These are phyloP conservation scores for Rosa lucieae DNA, from an alignment of 306 rosid species.

Conservation along the genomic window DNA sequence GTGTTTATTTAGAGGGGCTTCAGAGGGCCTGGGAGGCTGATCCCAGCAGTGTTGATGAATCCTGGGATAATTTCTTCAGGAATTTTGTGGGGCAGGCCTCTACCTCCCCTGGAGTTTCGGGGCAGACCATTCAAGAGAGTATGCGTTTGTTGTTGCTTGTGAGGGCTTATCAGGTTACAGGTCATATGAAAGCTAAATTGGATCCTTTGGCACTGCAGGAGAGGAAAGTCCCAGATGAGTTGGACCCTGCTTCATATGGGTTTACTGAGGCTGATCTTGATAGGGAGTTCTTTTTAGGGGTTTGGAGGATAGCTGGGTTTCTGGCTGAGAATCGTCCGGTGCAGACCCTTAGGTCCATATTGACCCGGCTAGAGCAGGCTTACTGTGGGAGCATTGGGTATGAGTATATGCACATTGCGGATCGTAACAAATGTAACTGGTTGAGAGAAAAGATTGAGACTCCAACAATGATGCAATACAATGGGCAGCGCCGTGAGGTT, in stretches of 20 bases:
- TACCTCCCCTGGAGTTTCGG: constrained; percentile 81
- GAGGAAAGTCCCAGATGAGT: constrained; percentile 62
- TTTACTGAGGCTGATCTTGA: constrained; percentile 97
- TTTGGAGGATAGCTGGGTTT: constrained; percentile 92
- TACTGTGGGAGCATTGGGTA: constrained; percentile 92
- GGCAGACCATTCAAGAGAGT: constrained; percentile 97
- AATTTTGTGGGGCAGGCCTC: constrained; percentile 87
- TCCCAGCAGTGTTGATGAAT: constrained; percentile 92
- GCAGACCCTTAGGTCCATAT: constrained; percentile 84
- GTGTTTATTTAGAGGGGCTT: constrained; percentile 91
- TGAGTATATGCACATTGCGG: constrained; percentile 95
- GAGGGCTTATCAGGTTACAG: constrained; percentile 93
- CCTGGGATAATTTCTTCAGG: constrained; percentile 97
- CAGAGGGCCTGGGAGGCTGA: constrained; percentile 99
- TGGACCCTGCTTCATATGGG: constrained; percentile 85
- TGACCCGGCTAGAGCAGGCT: constrained; percentile 95
- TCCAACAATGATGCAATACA: constrained; percentile 57
- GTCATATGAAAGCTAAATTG: constrained; percentile 90
- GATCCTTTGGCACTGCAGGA: constrained; percentile 77
- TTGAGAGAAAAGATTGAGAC: constrained; percentile 89
- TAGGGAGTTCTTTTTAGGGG: constrained; percentile 91
- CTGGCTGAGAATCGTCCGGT: constrained; percentile 93
- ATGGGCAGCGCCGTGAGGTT: constrained; percentile 72
- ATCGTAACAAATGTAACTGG: constrained; percentile 84
- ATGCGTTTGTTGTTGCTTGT: constrained; percentile 87